These are phyloP conservation scores for Ascochyta koolunga DNA, from an alignment of 2,329 filamentous ascomycete genomes.

Conservation along the genomic window DNA sequence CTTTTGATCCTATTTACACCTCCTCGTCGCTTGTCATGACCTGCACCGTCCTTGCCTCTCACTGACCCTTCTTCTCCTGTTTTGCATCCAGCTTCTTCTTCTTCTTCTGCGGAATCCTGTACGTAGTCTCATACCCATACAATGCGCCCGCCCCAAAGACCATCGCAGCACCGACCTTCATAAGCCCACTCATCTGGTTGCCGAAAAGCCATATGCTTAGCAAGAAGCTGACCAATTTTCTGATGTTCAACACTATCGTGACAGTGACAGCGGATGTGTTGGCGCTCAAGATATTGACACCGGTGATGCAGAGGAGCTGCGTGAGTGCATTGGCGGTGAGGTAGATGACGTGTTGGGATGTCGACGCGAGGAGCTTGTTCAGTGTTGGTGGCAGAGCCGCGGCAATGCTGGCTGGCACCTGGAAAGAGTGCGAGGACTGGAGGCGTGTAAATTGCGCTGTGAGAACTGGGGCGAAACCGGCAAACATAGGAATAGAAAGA, in stretches of 20 bases:
- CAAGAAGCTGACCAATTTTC: slow-evolving; percentile 89
- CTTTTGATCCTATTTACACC: neutral
- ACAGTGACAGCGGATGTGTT: slow-evolving; percentile 91
- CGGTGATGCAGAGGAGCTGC: slow-evolving; percentile 92
- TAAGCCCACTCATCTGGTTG: slow-evolving; percentile 76
- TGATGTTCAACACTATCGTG: slow-evolving; percentile 93
- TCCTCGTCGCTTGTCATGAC: too few relatives aligned
- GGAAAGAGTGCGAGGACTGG: slow-evolving; percentile 66
- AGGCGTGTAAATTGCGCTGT: slow-evolving; percentile 68
- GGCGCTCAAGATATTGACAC: slow-evolving; percentile 91
- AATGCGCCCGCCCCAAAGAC: slow-evolving; percentile 91
- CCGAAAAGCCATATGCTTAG: slow-evolving; percentile 95
- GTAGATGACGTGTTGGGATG: slow-evolving; percentile 73
- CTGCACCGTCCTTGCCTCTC: neutral
- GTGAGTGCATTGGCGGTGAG: slow-evolving; percentile 81
- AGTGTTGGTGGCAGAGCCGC: slow-evolving; percentile 36
- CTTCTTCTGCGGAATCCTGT: slow-evolving; percentile 50
- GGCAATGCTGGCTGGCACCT: slow-evolving; percentile 42
- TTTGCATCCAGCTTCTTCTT: slow-evolving; percentile 40
- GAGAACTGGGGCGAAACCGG: slow-evolving; percentile 72
- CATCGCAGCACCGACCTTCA: slow-evolving; percentile 78
- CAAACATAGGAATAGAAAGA: slow-evolving; percentile 76
- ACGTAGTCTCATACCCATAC: slow-evolving; percentile 77
- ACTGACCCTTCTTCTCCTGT: slow-evolving; percentile 36
- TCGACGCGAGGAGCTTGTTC: slow-evolving; percentile 39